Conservation (phyloP, 495 filamentous ascomycete genomes). For the Haplographium delicatum region DNA sequence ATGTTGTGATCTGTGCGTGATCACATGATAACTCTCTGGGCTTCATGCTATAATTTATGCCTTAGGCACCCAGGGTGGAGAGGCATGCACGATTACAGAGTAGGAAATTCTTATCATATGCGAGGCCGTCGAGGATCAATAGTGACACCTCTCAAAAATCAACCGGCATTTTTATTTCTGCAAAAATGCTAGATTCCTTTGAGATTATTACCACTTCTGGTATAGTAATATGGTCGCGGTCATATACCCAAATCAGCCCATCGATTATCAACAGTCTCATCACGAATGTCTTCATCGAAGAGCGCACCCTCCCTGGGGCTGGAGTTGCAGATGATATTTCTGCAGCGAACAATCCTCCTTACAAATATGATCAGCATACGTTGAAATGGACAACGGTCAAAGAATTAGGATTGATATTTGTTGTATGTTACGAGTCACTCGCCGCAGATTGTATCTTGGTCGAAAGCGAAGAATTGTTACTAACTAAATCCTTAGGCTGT, state of each 20-base stretch:
- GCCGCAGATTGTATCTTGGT: too few relatives aligned
- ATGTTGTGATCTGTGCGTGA: too few relatives aligned
- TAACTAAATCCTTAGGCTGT: slow-evolving; percentile 61
- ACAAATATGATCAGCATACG: slow-evolving; percentile 90
- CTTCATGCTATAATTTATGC: too few relatives aligned
- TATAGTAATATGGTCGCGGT: slow-evolving; percentile 92
- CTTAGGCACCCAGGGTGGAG: too few relatives aligned
- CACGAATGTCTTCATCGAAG: slow-evolving; percentile 94
- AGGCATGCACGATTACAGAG: too few relatives aligned
- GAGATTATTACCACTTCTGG: slow-evolving; percentile 95
- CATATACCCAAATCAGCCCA: slow-evolving; percentile 71
- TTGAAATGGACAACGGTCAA: slow-evolving; percentile 90
- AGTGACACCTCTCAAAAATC: slow-evolving; percentile 6
- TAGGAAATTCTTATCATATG: neutral
- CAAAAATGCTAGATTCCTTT: slow-evolving; percentile 87
- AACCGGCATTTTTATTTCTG: neutral
- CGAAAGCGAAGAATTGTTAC: too few relatives aligned
- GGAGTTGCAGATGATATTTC: slow-evolving; percentile 52
- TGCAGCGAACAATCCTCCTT: slow-evolving; percentile 59
- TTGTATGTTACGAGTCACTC: slow-evolving; percentile 54
- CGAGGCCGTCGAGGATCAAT: neutral
- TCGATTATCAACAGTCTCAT: slow-evolving; percentile 92
- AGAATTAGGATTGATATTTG: slow-evolving; percentile 90
- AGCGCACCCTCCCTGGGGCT: slow-evolving; percentile 61
- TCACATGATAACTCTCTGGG: too few relatives aligned